Base-by-base conservation (phyloP, 768 basidiomycete species). In the Boletus subparvulus region DNA sequence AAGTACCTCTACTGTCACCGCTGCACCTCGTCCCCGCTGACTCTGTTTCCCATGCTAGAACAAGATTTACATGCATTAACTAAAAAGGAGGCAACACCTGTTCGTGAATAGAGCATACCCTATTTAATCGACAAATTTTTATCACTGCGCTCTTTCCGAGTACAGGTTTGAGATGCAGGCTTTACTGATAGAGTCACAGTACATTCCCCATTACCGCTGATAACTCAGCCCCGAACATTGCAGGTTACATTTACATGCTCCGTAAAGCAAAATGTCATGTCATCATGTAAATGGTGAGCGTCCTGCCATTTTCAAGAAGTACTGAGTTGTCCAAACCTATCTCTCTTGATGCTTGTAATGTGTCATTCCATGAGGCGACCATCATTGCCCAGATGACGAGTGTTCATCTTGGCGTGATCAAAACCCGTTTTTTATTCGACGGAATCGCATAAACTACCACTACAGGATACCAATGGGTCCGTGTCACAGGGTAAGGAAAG, bases 61-160 rank as follows among this genome's bases (percentile, higher is more conserved):
- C 86, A 92, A 81, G 91, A 92, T 64, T 65, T 93, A 16, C 88
- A 92, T 66, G 75, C 86, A 9, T 58, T 92, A 47, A 80, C 83
- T 28, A 88, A 90, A 75, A 87, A 85, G 63, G 83, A 86, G 44
- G 73, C 81, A 7, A 82, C 82, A 16, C 77, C 82, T 62, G 78
- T 85, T 56, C 85, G 83, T 58, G 76, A 86, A 63, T 83, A 74
- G 65, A 62, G 30, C 47, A 67, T 63, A 68, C 49, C 54, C 50
- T 54, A 35, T 50, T 13, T 49, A 50, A 26, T 11, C 28, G n/a
- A 47, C 42, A 0, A 41, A 14, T 43, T 47, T 32, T 16, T 6
- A 21, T 30, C 43, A 21, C 21, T 40, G 21, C 26, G 26, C 26
- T 26, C 26, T 26, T 26, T 26, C 26, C 5, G 26, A 26, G 26